phyloP scores from a whole-genome alignment of 441 rosid species.

The Adansonia madagascariensis region DNA sequence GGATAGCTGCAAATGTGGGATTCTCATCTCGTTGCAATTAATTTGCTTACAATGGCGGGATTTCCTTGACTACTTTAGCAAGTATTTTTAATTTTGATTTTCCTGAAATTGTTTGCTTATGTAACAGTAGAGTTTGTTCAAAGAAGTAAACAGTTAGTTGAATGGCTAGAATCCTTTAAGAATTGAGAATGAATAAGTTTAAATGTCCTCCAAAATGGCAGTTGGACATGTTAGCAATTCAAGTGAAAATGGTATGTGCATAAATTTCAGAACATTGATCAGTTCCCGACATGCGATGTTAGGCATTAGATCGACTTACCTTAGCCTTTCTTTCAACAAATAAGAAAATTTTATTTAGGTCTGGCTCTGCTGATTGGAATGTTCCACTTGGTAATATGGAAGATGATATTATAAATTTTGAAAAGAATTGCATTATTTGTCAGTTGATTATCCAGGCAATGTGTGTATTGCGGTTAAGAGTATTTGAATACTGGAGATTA shows the following conservation, averaged over 20 bases:
- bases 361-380: background rate
- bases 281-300: background rate
- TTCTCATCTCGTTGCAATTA: background rate
- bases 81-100: background rate
- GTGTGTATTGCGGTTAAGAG: background rate
- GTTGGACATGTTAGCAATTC: background rate
- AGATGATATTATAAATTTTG: background rate
- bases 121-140: background rate
- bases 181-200: background rate
- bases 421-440: background rate
- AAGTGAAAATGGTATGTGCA: slow-evolving; percentile 11
- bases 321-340: slow-evolving; percentile 10
- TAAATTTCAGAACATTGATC: background rate
- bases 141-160: background rate
- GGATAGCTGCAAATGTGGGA: background rate
- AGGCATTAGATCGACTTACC: background rate
- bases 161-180: slow-evolving; percentile 5
- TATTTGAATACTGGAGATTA: slow-evolving; percentile 12
- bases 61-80: background rate
- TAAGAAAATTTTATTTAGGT: background rate
- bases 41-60: background rate
- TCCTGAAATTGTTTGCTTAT: slow-evolving; percentile 1
- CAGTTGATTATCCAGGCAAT: background rate
- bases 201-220: slow-evolving; percentile 13
- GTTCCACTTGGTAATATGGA: background rate